phyloP scores from a whole-genome alignment of 1,139 yeast genomes.

The Pichia sp. region DNA sequence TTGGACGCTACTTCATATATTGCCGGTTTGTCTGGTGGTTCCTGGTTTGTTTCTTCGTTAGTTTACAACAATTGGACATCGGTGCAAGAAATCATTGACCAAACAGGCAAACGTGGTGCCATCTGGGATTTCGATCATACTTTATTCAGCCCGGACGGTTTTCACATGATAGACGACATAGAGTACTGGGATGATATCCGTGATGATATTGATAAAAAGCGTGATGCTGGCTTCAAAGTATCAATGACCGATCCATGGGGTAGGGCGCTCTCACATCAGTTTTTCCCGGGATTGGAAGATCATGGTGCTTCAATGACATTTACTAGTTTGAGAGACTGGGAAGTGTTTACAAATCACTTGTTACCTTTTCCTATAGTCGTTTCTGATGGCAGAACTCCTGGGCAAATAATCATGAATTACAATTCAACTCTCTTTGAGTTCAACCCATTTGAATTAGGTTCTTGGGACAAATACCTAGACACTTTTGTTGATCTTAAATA shows the following conservation, averaged over 20 bases:
- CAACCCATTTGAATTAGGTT: conserved; percentile 78
- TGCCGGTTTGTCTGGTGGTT: conserved; percentile 80
- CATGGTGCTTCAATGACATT: conserved; percentile 61
- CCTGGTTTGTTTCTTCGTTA: conserved; percentile 76
- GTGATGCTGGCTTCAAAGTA: conserved; percentile 67
- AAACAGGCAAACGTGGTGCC: conserved; percentile 33
- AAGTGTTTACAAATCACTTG: conserved; percentile 45
- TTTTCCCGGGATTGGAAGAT: conserved; percentile 47
- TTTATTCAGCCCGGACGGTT: conserved; percentile 63
- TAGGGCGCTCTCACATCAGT: conserved; percentile 72
- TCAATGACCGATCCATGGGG: conserved; percentile 93
- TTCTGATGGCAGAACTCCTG: conserved; percentile 74
- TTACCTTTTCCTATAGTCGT: conserved; percentile 85
- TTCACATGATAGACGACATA: conserved; percentile 49
- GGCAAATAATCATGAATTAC: conserved; percentile 41
- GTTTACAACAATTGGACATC: conserved; percentile 79
- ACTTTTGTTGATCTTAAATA: conserved; percentile 64
- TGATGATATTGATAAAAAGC: conserved; percentile 50
- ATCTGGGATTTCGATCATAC: conserved; percentile 67
- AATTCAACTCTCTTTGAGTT: conserved; percentile 79
- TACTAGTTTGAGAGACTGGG: conserved; percentile 48
- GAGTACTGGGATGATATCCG: conserved; percentile 46
- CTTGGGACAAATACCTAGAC: conserved; percentile 75
- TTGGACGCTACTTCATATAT: conserved; percentile 68
- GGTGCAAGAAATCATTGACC: conserved; percentile 44